Base-by-base conservation (phyloP, 805 yeast genomes). In the Kodamaea nitidulidarum region DNA sequence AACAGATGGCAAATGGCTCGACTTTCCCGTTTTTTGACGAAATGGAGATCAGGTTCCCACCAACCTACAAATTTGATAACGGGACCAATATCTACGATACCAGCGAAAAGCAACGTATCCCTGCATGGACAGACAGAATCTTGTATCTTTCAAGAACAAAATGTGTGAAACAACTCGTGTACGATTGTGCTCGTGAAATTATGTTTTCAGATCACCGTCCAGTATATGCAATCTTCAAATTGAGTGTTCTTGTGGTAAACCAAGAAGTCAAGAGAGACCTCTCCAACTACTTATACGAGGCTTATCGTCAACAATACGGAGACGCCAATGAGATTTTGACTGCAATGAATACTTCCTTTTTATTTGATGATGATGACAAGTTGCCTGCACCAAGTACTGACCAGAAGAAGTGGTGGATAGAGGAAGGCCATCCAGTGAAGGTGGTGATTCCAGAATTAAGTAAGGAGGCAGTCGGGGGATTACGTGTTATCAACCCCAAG, bases 121-220 rank as follows among this genome's bases (percentile, higher is more conserved):
- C 98, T 1, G 84, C 96, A 0, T 91, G 98, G 97, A 91, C 98
- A 0, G 98, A 91, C 60, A 70, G 98, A 7, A 80, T 91, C 27
- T 60, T 90, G 35, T 81, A 79, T 52, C 50, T 67, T 40, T 62
- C 73, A 3, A 67, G 84, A 17, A 80, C 84, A 11, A 71, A 74
- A 25, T 67, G 73, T 8, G 57, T 90, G 41, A 69, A 64, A 32
- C 91, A 84, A 45, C 45, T 72, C 1, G 61, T 65, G 6, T 93
- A 91, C 56, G 72, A 77, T 10, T 69, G 82, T 36, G 76, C 71
- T 7, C 75, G 70, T 15, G 67, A 71, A 16, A 68, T 86, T 15
- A 58, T 67, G 12, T 83, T 85, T 50, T 86, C 96, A 0, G 98
- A 91, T 54, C 98, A 91, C 59, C 67, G 95, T 34, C 97, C 98